A percentile compares a stretch with the other conserved stretches of the same genome.
Conservation (phyloP, 257 asterid species). For the Jaltomata sinuosa region DNA sequence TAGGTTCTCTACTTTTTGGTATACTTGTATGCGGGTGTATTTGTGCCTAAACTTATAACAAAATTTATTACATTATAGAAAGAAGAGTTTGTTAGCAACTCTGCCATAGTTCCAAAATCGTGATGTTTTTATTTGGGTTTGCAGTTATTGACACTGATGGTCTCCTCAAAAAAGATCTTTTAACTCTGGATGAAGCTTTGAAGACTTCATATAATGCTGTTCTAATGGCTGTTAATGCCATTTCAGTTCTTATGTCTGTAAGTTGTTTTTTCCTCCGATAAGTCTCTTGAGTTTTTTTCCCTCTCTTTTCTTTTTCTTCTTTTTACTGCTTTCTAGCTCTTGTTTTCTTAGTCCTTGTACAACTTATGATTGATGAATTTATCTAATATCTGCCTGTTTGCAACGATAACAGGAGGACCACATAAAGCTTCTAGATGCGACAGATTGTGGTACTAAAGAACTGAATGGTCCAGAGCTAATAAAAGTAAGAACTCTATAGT, state of each 20-base stretch:
- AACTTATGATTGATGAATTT: slow-evolving; percentile 2
- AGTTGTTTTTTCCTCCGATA: slow-evolving; percentile 16
- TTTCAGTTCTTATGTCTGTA: slow-evolving; percentile 65
- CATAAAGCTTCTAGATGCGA: slow-evolving; percentile 38
- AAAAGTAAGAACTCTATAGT: slow-evolving; percentile 28
- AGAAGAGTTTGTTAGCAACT: not conserved
- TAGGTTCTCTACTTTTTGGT: not conserved
- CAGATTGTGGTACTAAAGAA: slow-evolving; percentile 35
- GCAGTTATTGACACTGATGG: slow-evolving; percentile 91
- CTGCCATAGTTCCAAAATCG: not conserved
- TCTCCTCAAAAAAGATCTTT: slow-evolving; percentile 78
- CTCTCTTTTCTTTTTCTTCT: not conserved
- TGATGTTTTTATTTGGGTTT: slow-evolving; percentile 3
- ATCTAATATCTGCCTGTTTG: not conserved
- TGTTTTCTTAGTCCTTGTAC: not conserved
- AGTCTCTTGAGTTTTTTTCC: slow-evolving; percentile 4
- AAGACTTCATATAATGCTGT: slow-evolving; percentile 74
- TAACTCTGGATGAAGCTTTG: slow-evolving; percentile 91
- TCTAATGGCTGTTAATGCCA: slow-evolving; percentile 84
- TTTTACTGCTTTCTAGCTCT: not conserved
- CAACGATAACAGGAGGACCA: slow-evolving; percentile 52
- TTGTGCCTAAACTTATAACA: not conserved
- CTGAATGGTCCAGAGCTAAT: slow-evolving; percentile 48
- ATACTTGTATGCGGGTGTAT: not conserved
- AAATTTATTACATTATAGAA: not conserved